phyloP scores from a whole-genome alignment of 208 protist species.

The Plasmodiophora brassicae region DNA sequence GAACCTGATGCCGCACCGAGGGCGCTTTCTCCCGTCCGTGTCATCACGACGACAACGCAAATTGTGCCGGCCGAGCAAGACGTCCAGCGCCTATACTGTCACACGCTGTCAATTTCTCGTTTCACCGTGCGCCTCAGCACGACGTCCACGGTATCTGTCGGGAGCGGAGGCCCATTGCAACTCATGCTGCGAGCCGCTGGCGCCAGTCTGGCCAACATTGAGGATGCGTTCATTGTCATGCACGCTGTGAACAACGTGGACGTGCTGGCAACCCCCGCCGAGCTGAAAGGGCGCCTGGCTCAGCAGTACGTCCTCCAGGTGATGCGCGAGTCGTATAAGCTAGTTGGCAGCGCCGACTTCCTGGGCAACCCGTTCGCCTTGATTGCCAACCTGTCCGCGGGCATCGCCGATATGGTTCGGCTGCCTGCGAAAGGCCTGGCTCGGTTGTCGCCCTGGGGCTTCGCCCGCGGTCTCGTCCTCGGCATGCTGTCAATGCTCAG shows the following conservation, averaged over 20 bases:
- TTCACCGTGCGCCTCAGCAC: background rate
- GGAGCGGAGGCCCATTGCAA: background rate
- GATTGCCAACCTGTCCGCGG: background rate
- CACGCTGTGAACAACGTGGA: background rate
- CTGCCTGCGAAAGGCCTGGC: background rate
- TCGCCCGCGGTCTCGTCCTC: background rate
- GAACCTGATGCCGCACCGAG: background rate
- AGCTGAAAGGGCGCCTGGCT: background rate
- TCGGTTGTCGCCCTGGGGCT: background rate
- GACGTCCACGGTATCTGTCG: background rate
- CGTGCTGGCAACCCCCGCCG: background rate
- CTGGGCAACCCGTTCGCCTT: background rate
- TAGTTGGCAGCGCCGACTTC: background rate
- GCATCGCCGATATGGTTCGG: background rate
- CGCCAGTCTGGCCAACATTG: constrained; percentile 5
- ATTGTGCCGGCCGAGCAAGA: too few species aligned
- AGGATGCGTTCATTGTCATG: background rate
- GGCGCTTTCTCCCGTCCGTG: constrained; percentile 2
- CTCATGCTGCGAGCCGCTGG: background rate
- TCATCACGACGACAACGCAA: too few species aligned
- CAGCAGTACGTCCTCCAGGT: background rate
- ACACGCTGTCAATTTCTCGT: background rate
- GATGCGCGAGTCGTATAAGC: background rate
- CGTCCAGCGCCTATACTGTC: background rate
- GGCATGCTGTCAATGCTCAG: background rate